Evolutionary conservation across 768 basidiomycete species (phyloP).

Genomic region (Dentipellis sp.): DNA sequence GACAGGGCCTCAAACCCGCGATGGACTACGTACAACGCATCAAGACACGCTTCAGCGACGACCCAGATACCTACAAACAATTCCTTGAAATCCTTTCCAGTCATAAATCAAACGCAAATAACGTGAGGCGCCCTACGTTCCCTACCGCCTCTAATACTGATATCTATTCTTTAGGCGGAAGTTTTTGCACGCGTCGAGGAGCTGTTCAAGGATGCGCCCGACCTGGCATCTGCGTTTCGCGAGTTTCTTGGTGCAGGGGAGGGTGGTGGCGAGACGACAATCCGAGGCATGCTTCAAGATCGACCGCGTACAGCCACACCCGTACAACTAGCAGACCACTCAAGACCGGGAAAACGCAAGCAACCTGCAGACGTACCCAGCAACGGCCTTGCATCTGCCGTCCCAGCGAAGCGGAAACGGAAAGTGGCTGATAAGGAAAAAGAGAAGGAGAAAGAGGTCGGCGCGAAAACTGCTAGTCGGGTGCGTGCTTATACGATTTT

Average conservation of each 20-base stretch:
- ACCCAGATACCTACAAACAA: constrained; percentile 76
- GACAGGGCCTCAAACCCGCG: constrained; percentile 53
- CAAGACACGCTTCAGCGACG: constrained; percentile 72
- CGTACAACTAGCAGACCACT: constrained; percentile 24
- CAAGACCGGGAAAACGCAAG: constrained; percentile 29
- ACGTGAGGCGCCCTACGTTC: constrained; percentile 27
- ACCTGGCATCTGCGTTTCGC: constrained; percentile 63
- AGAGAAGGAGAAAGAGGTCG: constrained; percentile 23
- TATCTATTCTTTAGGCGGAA: constrained; percentile 37
- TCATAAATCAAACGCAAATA: constrained; percentile 45
- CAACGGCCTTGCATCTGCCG: constrained; percentile 7
- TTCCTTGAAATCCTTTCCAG: constrained; percentile 70
- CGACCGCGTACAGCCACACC: constrained; percentile 13
- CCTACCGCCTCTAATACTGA: constrained; percentile 11
- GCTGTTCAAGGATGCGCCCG: constrained; percentile 69
- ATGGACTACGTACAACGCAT: constrained; percentile 96
- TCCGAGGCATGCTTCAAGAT: constrained; percentile 14
- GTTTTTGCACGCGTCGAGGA: constrained; percentile 59
- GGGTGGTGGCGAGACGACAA: constrained; percentile 1
- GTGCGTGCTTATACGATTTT: constrained; percentile 8
- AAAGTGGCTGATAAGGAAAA: constrained; percentile 40
- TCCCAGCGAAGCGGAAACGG: constrained; percentile 64
- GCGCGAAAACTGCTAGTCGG: constrained; percentile 6
- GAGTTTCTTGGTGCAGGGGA: constrained; percentile 48
- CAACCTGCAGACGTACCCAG: constrained; percentile 9